These are phyloP conservation scores for Ceratobasidium sp. DNA, from an alignment of 1,284 basidiomycete species.

Conservation along the genomic window DNA sequence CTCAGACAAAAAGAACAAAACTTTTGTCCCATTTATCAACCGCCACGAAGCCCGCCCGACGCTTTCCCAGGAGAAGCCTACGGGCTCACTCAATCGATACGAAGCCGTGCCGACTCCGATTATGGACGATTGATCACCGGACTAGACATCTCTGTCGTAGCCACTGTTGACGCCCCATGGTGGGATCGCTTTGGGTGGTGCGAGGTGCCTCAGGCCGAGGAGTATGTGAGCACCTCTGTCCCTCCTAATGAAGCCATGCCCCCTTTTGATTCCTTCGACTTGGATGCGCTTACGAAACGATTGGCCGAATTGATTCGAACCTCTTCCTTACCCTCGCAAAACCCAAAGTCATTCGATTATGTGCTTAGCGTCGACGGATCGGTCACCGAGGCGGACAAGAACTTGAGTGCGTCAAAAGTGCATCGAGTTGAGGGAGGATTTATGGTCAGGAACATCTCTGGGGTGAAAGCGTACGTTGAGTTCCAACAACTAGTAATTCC, in stretches of 20 bases:
- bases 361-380: conserved; percentile 69
- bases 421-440: conserved; percentile 69
- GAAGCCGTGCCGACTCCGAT: conserved; percentile 73
- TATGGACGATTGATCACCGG: conserved; percentile 75
- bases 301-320: conserved; percentile 26
- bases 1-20: conserved; percentile 57
- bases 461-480: conserved; percentile 64
- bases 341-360: conserved; percentile 73
- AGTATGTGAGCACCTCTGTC: conserved; percentile 62
- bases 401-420: conserved; percentile 71
- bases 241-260: conserved; percentile 14
- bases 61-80: conserved; percentile 49
- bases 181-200: conserved; percentile 79
- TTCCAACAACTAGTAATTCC: background rate
- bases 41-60: conserved; percentile 50
- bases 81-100: conserved; percentile 71
- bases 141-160: conserved; percentile 23
- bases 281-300: conserved; percentile 20
- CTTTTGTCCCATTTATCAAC: conserved; percentile 69
- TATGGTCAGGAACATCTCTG: conserved; percentile 75
- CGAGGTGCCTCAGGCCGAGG: conserved; percentile 67
- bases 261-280: conserved; percentile 33
- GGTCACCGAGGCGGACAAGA: conserved; percentile 66
- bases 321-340: background rate
- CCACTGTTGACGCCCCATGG: conserved; percentile 43